Conservation (phyloP, 176 grass and related monocot genomes). For the Carex littledalei region DNA sequence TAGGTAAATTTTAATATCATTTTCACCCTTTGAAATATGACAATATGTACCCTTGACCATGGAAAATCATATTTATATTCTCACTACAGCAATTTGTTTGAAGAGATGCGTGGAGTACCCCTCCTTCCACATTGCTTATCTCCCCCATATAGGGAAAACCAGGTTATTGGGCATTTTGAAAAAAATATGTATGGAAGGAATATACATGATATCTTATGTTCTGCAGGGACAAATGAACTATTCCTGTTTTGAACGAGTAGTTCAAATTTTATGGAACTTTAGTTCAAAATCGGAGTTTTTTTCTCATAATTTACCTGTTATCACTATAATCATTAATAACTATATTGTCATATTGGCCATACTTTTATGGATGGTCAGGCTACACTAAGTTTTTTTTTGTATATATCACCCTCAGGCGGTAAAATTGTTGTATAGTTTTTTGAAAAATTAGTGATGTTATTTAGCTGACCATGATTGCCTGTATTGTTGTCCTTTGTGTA, state of each 20-base stretch:
- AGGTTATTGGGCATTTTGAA: neutral
- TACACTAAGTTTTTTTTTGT: neutral
- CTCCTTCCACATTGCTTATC: neutral
- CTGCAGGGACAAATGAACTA: neutral
- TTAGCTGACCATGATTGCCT: neutral
- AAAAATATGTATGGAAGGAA: neutral
- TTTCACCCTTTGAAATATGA: neutral
- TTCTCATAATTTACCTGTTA: neutral
- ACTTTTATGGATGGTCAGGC: neutral
- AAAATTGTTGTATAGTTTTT: neutral
- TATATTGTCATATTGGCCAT: neutral
- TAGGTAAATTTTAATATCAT: neutral
- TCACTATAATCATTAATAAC: neutral
- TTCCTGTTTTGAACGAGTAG: neutral
- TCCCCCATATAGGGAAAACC: neutral
- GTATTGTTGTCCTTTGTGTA: neutral
- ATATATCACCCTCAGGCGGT: neutral
- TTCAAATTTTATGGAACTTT: neutral
- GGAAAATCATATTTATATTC: neutral
- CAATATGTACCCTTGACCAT: neutral
- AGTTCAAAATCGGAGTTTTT: neutral
- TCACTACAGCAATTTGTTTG: neutral
- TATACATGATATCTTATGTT: neutral
- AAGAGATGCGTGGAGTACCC: neutral
- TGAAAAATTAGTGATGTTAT: neutral